Evolutionary conservation across 2,329 filamentous ascomycete species (phyloP).

Genomic region (Malbranchea zuffiana): DNA sequence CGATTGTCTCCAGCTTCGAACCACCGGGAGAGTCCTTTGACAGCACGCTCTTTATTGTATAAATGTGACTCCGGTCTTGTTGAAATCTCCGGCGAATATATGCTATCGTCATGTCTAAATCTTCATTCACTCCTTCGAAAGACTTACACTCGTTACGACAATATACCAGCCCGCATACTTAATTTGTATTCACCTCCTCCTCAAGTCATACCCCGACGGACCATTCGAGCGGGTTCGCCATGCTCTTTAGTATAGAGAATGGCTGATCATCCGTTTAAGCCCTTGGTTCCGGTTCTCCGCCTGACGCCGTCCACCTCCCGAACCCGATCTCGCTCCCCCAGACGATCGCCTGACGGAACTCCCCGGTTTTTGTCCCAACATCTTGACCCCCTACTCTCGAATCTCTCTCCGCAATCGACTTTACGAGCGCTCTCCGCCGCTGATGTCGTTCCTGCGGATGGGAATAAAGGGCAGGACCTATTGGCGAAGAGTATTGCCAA

Average conservation of each 20-base stretch:
- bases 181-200: slow-evolving; percentile 13
- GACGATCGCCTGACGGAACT: slow-evolving; percentile 30
- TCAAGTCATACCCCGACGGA: slow-evolving; percentile 15
- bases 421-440: slow-evolving; percentile 39
- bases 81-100: too few relatives aligned
- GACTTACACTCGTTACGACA: too few relatives aligned
- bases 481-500: slow-evolving; percentile 42
- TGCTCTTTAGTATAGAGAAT: slow-evolving; percentile 24
- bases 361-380: slow-evolving; percentile 28
- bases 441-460: slow-evolving; percentile 31
- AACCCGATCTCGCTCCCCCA: slow-evolving; percentile 24
- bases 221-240: too few relatives aligned
- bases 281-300: slow-evolving; percentile 22
- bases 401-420: slow-evolving; percentile 45
- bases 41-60: too few relatives aligned
- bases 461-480: slow-evolving; percentile 29
- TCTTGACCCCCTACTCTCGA: slow-evolving; percentile 40
- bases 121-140: too few relatives aligned
- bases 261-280: slow-evolving; percentile 20
- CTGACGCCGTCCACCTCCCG: slow-evolving; percentile 20
- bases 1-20: too few relatives aligned
- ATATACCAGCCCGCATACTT: too few relatives aligned
- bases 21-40: too few relatives aligned
- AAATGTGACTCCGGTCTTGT: too few relatives aligned
- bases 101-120: too few relatives aligned